Evolutionary conservation across 2,329 filamentous ascomycete species (phyloP).

Genomic region (Sclerotinia glacialis): DNA sequence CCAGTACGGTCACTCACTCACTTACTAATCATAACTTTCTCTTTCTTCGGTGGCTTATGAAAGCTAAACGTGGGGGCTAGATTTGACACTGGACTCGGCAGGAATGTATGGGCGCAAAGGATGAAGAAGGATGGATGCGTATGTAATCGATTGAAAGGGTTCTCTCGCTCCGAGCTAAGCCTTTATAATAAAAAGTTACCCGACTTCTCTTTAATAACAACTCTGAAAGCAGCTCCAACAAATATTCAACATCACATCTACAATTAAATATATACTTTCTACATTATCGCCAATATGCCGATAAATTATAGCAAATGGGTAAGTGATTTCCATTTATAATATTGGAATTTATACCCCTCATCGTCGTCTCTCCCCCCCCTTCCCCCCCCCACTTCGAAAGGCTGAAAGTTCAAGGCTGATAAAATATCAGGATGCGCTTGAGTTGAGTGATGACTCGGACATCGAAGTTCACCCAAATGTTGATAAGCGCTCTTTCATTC

Average conservation of each 20-base stretch:
- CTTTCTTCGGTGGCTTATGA: neutral
- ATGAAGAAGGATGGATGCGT: neutral
- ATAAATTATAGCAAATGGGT: constrained; percentile 63
- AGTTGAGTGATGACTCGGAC: constrained; percentile 97
- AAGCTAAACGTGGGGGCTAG: constrained; percentile 10
- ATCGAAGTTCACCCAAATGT: constrained; percentile 98
- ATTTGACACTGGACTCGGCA: constrained; percentile 2
- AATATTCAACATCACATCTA: neutral
- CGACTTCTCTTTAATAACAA: neutral
- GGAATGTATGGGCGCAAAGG: constrained; percentile 9
- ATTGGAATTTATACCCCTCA: neutral
- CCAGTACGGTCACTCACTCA: neutral
- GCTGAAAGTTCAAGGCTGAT: constrained; percentile 39
- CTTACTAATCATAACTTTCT: neutral
- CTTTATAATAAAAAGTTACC: constrained; percentile 1
- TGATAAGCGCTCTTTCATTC: constrained; percentile 97
- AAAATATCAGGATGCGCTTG: constrained; percentile 68
- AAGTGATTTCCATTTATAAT: constrained; percentile 24
- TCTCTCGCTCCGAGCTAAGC: no score
- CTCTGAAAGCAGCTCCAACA: neutral
- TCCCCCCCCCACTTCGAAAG: constrained; percentile 28
- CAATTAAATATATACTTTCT: no score
- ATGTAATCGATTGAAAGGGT: constrained; percentile 22
- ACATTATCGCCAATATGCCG: constrained; percentile 44
- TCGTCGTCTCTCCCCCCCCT: constrained; percentile 15